Base-by-base conservation (phyloP, 2,329 filamentous ascomycete genomes). In the Stagonosporopsis rhizophila region DNA sequence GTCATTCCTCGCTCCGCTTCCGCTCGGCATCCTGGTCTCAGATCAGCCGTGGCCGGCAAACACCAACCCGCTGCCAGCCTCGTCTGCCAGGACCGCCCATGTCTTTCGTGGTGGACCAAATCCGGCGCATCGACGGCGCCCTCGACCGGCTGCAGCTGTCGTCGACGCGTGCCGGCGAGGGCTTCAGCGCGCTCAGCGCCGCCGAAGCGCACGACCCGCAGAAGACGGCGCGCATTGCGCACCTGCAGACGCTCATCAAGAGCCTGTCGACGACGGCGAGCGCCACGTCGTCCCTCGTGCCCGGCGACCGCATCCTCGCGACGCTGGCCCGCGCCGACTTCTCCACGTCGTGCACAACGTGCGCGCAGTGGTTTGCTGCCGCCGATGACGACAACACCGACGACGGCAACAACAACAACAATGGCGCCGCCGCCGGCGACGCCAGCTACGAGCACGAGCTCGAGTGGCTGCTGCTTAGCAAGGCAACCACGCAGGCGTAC, bases 401-500 rank as follows among this genome's bases (percentile, higher is more conserved):
- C n/a, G n/a, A n/a, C n/a, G n/a, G n/a, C n/a, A n/a, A n/a, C n/a
- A n/a, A n/a, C n/a, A n/a, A n/a, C n/a, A n/a, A n/a, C n/a, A n/a
- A n/a, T n/a, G n/a, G n/a, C n/a, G 61, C 70, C 46, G 56, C 60
- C n/a, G 51, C 46, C 17, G 37, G 52, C 15, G 66, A 67, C 30
- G 61, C 66, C 6, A 70, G 66, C 55, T 89, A 91, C 68, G 88
- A 92, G 71, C 83, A 85, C 46, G 91, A 97, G 68, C 83, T 97
- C 45, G 89, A 96, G 75, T 98, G 95, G 95, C 79, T 97, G 22
- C 81, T 97, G 15, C 85, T 96, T 27, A 91, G 90, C 76, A 99
- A 98, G 75, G 93, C 93, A 4, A 91, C 93, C 0, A 87, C 93
- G n/a, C 94, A 97, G 71, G 88, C 89, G 1, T 96, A 96, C 69